These are phyloP conservation scores for Paraphoma chrysanthemicola DNA, from an alignment of 2,329 filamentous ascomycete species.

Conservation along the genomic window DNA sequence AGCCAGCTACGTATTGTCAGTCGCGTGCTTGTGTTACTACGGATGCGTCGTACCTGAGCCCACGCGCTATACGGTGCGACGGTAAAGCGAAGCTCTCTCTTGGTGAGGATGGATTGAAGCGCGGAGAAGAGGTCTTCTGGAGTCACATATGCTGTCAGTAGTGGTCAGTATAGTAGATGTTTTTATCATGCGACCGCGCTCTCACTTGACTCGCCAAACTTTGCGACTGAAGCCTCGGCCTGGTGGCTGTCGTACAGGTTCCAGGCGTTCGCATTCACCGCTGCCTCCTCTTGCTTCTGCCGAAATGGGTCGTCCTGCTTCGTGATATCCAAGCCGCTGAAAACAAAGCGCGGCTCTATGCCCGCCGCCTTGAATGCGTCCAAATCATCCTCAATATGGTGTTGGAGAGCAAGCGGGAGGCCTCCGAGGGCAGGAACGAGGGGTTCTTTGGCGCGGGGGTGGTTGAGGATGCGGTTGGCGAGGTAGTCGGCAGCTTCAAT, in stretches of 20 bases:
- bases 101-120: conserved; percentile 75
- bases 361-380: conserved; percentile 72
- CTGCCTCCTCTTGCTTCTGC: conserved; percentile 68
- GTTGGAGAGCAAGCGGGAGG: conserved; percentile 78
- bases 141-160: conserved; percentile 62
- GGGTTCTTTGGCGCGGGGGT: conserved; percentile 72
- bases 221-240: conserved; percentile 79
- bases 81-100: conserved; percentile 74
- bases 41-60: conserved; percentile 69
- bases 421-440: conserved; percentile 90
- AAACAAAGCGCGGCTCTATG: conserved; percentile 86
- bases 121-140: conserved; percentile 77
- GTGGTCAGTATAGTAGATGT: conserved; percentile 14
- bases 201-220: conserved; percentile 84
- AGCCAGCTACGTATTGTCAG: conserved; percentile 66
- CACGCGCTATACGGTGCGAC: conserved; percentile 88
- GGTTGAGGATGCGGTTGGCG: conserved; percentile 68
- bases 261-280: conserved; percentile 83
- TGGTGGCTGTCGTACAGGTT: conserved; percentile 81
- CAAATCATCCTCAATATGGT: conserved; percentile 78
- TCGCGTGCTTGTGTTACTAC: conserved; percentile 3
- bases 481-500: conserved; percentile 93
- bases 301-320: conserved; percentile 68
- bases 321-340: conserved; percentile 83
- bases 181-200: not conserved